Conservation (phyloP, 352 stramenopile species). For the Pythium oligandrum region DNA sequence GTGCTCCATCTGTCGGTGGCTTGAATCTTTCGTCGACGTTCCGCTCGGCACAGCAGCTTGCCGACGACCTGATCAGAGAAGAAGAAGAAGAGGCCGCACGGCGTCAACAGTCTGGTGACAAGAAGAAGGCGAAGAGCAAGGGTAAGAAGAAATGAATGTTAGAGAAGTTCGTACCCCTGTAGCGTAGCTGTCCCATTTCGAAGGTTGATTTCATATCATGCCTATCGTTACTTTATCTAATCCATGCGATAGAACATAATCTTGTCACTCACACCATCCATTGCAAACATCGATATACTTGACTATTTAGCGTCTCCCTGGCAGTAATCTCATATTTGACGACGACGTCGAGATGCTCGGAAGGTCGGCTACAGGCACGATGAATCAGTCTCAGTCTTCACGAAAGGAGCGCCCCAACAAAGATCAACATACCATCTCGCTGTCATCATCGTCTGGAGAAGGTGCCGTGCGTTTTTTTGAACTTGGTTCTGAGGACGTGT, state of each 20-base stretch:
- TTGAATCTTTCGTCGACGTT: slow-evolving; percentile 69
- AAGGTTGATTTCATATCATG: too few species aligned
- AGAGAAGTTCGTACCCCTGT: too few species aligned
- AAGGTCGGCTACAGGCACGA: slow-evolving; percentile 12
- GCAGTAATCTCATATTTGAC: background rate
- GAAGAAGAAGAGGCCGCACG: slow-evolving; percentile 51
- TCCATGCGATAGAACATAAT: too few species aligned
- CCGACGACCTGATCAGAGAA: slow-evolving; percentile 69
- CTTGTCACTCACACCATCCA: too few species aligned
- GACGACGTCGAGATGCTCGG: slow-evolving; percentile 11
- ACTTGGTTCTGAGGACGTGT: slow-evolving; percentile 7
- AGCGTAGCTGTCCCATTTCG: too few species aligned
- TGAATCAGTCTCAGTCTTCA: background rate
- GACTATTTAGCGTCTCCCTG: too few species aligned
- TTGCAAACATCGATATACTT: too few species aligned
- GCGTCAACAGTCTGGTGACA: slow-evolving; percentile 24
- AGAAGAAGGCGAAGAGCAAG: slow-evolving; percentile 42
- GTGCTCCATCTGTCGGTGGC: slow-evolving; percentile 12
- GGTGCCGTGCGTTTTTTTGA: background rate
- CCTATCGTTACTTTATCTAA: too few species aligned
- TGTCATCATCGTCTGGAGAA: slow-evolving; percentile 6
- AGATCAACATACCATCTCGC: slow-evolving; percentile 19
- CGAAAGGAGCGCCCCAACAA: background rate
- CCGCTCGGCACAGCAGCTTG: slow-evolving; percentile 64
- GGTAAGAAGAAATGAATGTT: slow-evolving; percentile 36